These are phyloP conservation scores for Aristolochia fimbriata DNA, from an alignment of 164 flowering plant genomes.

Conservation along the genomic window DNA sequence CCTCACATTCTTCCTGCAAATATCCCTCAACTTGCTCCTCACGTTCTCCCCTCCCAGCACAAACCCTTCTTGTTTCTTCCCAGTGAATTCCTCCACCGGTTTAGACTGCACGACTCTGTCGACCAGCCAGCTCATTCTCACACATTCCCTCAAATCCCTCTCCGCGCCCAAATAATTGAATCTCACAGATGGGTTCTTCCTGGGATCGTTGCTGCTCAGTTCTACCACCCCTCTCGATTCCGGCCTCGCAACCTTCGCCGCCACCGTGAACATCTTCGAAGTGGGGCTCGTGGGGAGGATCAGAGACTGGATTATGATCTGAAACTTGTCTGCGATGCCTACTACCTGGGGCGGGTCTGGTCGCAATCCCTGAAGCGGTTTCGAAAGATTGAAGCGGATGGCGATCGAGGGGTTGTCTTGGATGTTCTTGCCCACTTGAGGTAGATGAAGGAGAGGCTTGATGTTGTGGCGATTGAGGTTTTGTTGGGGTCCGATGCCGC, in stretches of 20 bases:
- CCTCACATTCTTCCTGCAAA: constrained; percentile 25
- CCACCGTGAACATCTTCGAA: constrained; percentile 9
- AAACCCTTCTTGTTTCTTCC: constrained; percentile 2
- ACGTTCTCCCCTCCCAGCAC: neutral
- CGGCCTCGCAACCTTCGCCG: constrained; percentile 24
- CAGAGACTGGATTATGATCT: constrained; percentile 15
- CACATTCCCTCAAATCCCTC: constrained; percentile 23
- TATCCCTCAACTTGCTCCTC: constrained; percentile 14
- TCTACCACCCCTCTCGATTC: constrained; percentile 21
- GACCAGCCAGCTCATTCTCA: constrained; percentile 9
- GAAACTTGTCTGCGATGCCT: constrained; percentile 22
- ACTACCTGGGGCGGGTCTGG: constrained; percentile 26
- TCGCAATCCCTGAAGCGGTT: constrained; percentile 1
- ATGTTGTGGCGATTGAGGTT: constrained; percentile 22
- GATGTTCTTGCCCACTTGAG: constrained; percentile 24
- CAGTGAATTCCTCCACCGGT: constrained; percentile 16
- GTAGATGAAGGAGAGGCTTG: constrained; percentile 5
- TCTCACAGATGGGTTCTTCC: constrained; percentile 25
- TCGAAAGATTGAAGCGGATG: constrained; percentile 9
- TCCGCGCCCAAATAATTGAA: constrained; percentile 26
- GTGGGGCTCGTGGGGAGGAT: constrained; percentile 18
- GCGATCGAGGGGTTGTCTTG: constrained; percentile 27
- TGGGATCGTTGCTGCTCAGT: constrained; percentile 20
- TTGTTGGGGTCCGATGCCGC: constrained; percentile 34
- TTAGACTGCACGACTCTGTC: constrained; percentile 17